Conservation (phyloP, 1,139 yeast species). For the Yamadazyma dushanensis region DNA sequence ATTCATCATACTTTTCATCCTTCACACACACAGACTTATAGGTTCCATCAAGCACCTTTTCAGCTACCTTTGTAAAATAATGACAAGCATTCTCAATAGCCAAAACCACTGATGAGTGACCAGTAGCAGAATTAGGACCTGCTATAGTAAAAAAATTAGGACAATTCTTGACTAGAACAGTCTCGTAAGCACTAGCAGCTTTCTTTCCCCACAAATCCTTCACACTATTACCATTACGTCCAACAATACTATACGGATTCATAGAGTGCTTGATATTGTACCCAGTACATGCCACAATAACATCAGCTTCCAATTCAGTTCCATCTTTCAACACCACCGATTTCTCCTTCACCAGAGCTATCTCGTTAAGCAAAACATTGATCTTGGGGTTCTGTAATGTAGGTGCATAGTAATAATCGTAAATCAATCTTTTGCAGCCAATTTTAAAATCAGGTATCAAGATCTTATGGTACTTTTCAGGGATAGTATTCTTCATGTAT, state of each 20-base stretch:
- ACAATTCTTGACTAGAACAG: conserved; percentile 31
- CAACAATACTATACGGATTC: conserved; percentile 22
- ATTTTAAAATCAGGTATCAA: conserved; percentile 41
- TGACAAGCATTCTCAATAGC: conserved; percentile 40
- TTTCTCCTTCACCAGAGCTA: conserved; percentile 29
- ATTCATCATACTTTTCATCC: conserved; percentile 33
- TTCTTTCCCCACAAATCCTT: conserved; percentile 27
- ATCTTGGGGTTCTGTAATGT: conserved; percentile 33
- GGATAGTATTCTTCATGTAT: conserved; percentile 35
- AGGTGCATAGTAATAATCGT: conserved; percentile 39
- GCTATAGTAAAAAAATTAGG: conserved; percentile 40
- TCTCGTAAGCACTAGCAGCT: conserved; percentile 39
- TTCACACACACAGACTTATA: conserved; percentile 33
- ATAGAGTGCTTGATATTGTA: conserved; percentile 27
- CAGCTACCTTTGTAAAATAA: conserved; percentile 26
- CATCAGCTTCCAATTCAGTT: conserved; percentile 32
- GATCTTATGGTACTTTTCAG: conserved; percentile 32
- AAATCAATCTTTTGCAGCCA: conserved; percentile 46
- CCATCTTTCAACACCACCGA: conserved; percentile 34
- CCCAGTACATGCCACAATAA: conserved; percentile 48
- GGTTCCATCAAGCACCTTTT: conserved; percentile 30
- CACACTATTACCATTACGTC: conserved; percentile 27
- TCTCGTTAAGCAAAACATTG: conserved; percentile 24
- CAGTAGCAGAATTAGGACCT: conserved; percentile 48
- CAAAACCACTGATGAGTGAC: conserved; percentile 44